phyloP scores from a whole-genome alignment of 2,329 filamentous ascomycete species.

The Macrophomina phaseolina region DNA sequence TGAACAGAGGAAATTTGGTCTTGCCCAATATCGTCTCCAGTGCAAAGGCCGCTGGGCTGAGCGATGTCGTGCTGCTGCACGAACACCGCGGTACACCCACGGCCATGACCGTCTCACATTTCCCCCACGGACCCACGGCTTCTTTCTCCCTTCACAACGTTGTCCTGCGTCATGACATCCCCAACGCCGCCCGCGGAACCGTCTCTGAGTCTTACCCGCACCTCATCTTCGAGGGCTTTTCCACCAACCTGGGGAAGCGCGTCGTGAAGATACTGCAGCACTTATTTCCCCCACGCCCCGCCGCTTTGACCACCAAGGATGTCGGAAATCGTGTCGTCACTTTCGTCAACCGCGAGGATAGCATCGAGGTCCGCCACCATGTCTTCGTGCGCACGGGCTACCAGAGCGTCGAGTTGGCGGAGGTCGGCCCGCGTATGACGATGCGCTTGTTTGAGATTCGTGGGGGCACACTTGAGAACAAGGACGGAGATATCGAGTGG shows the following conservation, averaged over 20 bases:
- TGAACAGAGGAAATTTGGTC: conserved; percentile 91
- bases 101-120: conserved; percentile 83
- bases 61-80: conserved; percentile 80
- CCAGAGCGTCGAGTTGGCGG: conserved; percentile 84
- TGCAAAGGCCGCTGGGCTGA: conserved; percentile 78
- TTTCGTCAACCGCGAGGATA: conserved; percentile 88
- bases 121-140: conserved; percentile 86
- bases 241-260: conserved; percentile 76
- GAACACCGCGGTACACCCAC: conserved; percentile 94
- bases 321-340: conserved; percentile 88
- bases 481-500: conserved; percentile 96
- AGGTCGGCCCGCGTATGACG: conserved; percentile 95
- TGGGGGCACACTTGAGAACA: conserved; percentile 88
- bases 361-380: conserved; percentile 88
- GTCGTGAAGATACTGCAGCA: conserved; percentile 93
- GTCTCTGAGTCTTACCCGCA: conserved; percentile 94
- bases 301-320: conserved; percentile 65
- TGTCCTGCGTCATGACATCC: conserved; percentile 89
- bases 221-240: conserved; percentile 94
- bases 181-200: conserved; percentile 82
- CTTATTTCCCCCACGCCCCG: conserved; percentile 87
- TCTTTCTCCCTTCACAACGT: conserved; percentile 93
- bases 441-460: conserved; percentile 95
- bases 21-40: conserved; percentile 83
- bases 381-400: conserved; percentile 95